A percentile compares a stretch with the other conserved stretches of the same genome.
Evolutionary conservation across 345 rosid genomes (phyloP).

Genomic region (Populus simonii): DNA sequence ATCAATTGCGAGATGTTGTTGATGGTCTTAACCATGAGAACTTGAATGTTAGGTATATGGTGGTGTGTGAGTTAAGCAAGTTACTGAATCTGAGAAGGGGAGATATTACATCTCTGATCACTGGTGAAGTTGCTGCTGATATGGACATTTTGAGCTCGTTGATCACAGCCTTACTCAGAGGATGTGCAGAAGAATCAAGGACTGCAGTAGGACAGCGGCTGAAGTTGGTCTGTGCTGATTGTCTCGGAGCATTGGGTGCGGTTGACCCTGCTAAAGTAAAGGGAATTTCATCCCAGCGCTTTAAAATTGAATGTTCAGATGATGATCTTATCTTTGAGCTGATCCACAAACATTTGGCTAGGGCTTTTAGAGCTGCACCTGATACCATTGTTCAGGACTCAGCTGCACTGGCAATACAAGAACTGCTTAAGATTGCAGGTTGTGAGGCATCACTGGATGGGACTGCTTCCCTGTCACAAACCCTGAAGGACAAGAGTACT

Average conservation of each 20-base stretch:
- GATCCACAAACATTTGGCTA: conserved; percentile 82
- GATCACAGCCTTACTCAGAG: conserved; percentile 76
- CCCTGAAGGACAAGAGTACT: conserved; percentile 34
- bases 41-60: conserved; percentile 97
- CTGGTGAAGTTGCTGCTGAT: conserved; percentile 70
- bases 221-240: conserved; percentile 87
- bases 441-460: conserved; percentile 92
- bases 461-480: conserved; percentile 40
- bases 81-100: conserved; percentile 65
- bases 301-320: conserved; percentile 95
- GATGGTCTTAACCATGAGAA: conserved; percentile 87
- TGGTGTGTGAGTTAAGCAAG: conserved; percentile 87
- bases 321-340: conserved; percentile 97
- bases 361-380: conserved; percentile 98
- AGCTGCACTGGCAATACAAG: conserved; percentile 97
- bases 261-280: conserved; percentile 96
- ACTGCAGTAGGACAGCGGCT: conserved; percentile 83
- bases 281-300: conserved; percentile 65
- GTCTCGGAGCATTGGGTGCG: conserved; percentile 95
- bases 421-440: conserved; percentile 91
- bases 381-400: conserved; percentile 91
- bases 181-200: conserved; percentile 98
- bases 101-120: conserved; percentile 66
- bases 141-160: conserved; percentile 82
- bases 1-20: conserved; percentile 72